Evolutionary conservation across 2,329 filamentous ascomycete genomes (phyloP), one percentile per base, ranked within the genome.

Genomic region (Exophiala oligosperma): DNA sequence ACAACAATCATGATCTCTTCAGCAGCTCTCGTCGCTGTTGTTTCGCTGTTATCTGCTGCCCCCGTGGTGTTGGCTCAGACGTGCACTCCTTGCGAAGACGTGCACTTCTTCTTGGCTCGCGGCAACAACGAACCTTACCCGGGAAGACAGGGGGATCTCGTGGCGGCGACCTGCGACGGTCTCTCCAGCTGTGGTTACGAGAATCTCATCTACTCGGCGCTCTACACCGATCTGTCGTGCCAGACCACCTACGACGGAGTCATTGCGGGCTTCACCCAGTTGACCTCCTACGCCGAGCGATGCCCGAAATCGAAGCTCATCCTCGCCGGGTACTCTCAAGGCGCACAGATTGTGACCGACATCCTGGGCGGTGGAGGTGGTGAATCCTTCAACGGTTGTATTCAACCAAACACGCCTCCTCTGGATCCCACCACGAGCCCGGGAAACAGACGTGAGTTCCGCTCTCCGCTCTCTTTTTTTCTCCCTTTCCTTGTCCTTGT

Each of bases 281-380:
- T 60, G 54, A 44, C 43, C 17, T 28, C 28, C 3, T 56, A 57
- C 29, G 49, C 49, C 17, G 24, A 49, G 8, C 48, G 54, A 7
- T 72, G 70, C 32, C 68, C 68, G 12, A 38, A 58, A 24, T 60
- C 68, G 24, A 67, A 68, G 57, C 63, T 72, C 7, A 67, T 70
- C 2, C 56, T 72, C 17, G 8, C 67, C 23, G 69, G 70, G 7
- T 72, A 71, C 54, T 70, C 68, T 7, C 69, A 72, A 56, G 70
- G 70, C 3, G 70, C 69, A 3, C 66, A 70, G 44, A 57, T 71
- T 32, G 62, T 70, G 40, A 67, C 66, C 3, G 69, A 71, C 56
- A 59, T 64, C 11, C 52, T 71, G 29, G 66, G 64, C 44, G 69
- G 69, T 21, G 66, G 67, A 6, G 67, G 67, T 8, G 60, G 56